Evolutionary conservation across 2,329 filamentous ascomycete species (phyloP).

Genomic region (Rhynchosporium graminicola): DNA sequence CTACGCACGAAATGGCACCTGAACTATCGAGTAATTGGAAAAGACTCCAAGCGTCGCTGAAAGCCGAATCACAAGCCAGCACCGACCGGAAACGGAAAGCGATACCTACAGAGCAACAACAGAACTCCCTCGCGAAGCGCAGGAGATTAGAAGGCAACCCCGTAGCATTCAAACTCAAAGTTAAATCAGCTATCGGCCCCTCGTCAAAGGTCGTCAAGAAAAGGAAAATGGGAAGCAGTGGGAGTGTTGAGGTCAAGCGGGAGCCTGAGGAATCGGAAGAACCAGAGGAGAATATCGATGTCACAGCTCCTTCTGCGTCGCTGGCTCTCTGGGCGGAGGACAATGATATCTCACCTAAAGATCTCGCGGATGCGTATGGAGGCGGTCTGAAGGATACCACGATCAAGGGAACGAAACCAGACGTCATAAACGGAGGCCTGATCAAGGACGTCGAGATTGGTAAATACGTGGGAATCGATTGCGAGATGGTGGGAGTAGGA

Average conservation of each 20-base stretch:
- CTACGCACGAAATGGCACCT: slow-evolving; percentile 36
- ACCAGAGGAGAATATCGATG: slow-evolving; percentile 36
- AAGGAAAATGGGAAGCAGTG: slow-evolving; percentile 56
- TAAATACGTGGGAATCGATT: slow-evolving; percentile 92
- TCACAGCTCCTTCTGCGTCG: slow-evolving; percentile 51
- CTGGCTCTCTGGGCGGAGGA: slow-evolving; percentile 62
- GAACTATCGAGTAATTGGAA: slow-evolving; percentile 74
- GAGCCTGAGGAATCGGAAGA: slow-evolving; percentile 22
- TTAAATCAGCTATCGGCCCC: slow-evolving; percentile 11
- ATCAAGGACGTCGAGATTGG: slow-evolving; percentile 67
- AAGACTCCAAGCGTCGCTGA: slow-evolving; percentile 64
- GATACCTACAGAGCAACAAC: slow-evolving; percentile 37
- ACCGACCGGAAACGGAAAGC: slow-evolving; percentile 40
- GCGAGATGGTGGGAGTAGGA: slow-evolving; percentile 95
- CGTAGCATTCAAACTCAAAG: neutral
- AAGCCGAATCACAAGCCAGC: slow-evolving; percentile 45
- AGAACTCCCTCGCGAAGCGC: slow-evolving; percentile 40
- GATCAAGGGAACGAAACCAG: slow-evolving; percentile 47
- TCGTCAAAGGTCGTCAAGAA: slow-evolving; percentile 17
- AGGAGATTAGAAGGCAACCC: slow-evolving; percentile 37
- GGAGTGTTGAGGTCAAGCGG: slow-evolving; percentile 49
- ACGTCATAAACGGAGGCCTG: slow-evolving; percentile 64
- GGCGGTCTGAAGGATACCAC: slow-evolving; percentile 53
- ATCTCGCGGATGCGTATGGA: slow-evolving; percentile 62
- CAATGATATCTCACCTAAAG: slow-evolving; percentile 60